phyloP scores from a whole-genome alignment of 2,329 filamentous ascomycete species.

The Arthrinium puccinioides region DNA sequence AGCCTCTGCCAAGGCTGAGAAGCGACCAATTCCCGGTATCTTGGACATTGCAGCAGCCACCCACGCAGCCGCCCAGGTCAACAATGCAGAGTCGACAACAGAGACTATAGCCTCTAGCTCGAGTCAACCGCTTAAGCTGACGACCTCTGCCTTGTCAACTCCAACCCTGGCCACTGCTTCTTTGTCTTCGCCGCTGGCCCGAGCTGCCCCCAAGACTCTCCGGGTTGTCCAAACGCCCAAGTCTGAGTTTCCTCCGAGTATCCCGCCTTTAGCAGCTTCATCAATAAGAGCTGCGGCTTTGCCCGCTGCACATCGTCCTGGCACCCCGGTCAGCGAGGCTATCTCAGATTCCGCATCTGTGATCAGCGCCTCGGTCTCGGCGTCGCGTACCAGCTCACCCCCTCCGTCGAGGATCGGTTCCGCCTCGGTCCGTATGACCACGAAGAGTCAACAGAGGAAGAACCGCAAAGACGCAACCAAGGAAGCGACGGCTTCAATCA shows the following conservation, averaged over 20 bases:
- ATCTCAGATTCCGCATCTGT: conserved; percentile 73
- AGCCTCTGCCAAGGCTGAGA: conserved; percentile 21
- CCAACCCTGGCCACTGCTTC: conserved; percentile 36
- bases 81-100: conserved; percentile 10
- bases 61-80: conserved; percentile 8
- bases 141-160: conserved; percentile 40
- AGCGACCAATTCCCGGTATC: conserved; percentile 32
- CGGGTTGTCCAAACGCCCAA: conserved; percentile 64
- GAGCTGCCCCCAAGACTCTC: conserved; percentile 55
- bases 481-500: conserved; percentile 51
- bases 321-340: conserved; percentile 65
- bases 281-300: conserved; percentile 21
- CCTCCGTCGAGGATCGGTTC: conserved; percentile 60
- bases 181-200: conserved; percentile 43
- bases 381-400: conserved; percentile 64
- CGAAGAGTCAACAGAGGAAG: conserved; percentile 75
- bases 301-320: conserved; percentile 45
- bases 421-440: conserved; percentile 60
- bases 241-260: conserved; percentile 42
- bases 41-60: conserved; percentile 44
- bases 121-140: conserved; percentile 25
- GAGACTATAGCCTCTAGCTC: conserved; percentile 19
- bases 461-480: conserved; percentile 62
- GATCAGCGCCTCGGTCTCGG: conserved; percentile 61
- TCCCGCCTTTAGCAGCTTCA: conserved; percentile 20